Evolutionary conservation across 2,329 filamentous ascomycete genomes (phyloP).

Genomic region (Aureobasidium pullulans): DNA sequence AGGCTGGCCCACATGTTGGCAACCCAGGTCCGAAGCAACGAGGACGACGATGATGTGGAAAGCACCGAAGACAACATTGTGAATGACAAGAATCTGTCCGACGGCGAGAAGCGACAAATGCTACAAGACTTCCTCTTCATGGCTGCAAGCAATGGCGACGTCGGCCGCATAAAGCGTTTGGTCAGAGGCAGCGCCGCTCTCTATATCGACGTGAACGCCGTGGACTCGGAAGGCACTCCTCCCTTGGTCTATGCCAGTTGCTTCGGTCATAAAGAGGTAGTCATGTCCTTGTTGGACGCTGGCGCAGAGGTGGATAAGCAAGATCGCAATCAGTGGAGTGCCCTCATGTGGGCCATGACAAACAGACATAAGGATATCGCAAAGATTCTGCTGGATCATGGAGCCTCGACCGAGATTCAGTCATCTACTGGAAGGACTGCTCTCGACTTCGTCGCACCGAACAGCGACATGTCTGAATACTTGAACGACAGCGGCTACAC

Average conservation of each 20-base stretch:
- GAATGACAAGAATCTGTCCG: slow-evolving; percentile 63
- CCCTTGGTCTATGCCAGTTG: slow-evolving; percentile 96
- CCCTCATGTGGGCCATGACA: slow-evolving; percentile 99
- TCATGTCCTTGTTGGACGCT: slow-evolving; percentile 72
- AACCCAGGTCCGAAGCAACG: slow-evolving; percentile 79
- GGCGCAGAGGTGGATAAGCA: slow-evolving; percentile 87
- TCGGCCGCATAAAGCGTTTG: slow-evolving; percentile 69
- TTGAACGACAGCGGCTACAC: slow-evolving; percentile 89
- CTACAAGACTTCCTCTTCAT: slow-evolving; percentile 87
- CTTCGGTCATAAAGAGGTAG: slow-evolving; percentile 89
- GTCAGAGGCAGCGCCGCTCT: slow-evolving; percentile 64
- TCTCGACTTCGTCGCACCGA: slow-evolving; percentile 89
- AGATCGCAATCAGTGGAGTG: slow-evolving; percentile 94
- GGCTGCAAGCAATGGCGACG: slow-evolving; percentile 93
- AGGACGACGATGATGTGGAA: slow-evolving; percentile 53
- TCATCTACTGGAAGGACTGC: slow-evolving; percentile 90
- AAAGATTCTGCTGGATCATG: slow-evolving; percentile 84
- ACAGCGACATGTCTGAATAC: slow-evolving; percentile 95
- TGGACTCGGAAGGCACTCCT: slow-evolving; percentile 93
- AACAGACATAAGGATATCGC: slow-evolving; percentile 95
- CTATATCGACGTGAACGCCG: slow-evolving; percentile 76
- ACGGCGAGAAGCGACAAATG: slow-evolving; percentile 69
- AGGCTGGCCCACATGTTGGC: slow-evolving; percentile 94
- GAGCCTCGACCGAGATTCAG: slow-evolving; percentile 91
- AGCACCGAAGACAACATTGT: slow-evolving; percentile 76